phyloP scores from a whole-genome alignment of 345 rosid genomes.

The Rhodamnia rubescens region DNA sequence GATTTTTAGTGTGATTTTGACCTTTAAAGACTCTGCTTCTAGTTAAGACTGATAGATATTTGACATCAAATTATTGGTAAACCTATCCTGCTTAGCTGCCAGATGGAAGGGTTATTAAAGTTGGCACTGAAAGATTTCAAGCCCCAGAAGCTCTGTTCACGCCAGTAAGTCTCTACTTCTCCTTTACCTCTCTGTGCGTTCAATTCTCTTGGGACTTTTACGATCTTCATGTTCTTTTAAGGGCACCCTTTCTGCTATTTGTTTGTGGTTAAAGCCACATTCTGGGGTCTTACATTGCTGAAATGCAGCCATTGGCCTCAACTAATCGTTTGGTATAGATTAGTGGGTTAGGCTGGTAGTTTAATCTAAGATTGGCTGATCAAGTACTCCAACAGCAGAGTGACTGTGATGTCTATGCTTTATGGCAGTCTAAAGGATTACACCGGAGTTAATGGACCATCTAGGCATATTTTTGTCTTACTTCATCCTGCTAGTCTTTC shows the following conservation, averaged over 20 bases:
- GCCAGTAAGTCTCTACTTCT: constrained; percentile 39
- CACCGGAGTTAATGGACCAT: background rate
- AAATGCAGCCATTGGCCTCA: background rate
- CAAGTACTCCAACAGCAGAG: background rate
- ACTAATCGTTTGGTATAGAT: background rate
- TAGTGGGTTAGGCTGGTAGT: background rate
- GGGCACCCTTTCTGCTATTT: background rate
- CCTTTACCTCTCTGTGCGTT: background rate
- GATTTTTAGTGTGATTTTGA: background rate
- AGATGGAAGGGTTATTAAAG: constrained; percentile 92
- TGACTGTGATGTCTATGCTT: background rate
- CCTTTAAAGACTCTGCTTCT: background rate
- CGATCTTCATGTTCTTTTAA: background rate
- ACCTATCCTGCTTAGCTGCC: constrained; percentile 53
- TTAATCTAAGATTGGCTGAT: background rate
- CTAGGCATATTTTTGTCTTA: background rate
- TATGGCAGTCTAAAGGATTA: background rate
- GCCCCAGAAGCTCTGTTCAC: constrained; percentile 98
- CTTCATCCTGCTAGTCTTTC: background rate
- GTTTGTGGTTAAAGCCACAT: background rate
- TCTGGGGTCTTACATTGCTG: background rate
- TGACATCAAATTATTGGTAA: background rate
- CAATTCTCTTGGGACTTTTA: background rate
- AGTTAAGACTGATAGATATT: background rate
- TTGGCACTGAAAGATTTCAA: constrained; percentile 98